Base-by-base conservation (phyloP, 345 rosid genomes). In the Kernera saxatilis region DNA sequence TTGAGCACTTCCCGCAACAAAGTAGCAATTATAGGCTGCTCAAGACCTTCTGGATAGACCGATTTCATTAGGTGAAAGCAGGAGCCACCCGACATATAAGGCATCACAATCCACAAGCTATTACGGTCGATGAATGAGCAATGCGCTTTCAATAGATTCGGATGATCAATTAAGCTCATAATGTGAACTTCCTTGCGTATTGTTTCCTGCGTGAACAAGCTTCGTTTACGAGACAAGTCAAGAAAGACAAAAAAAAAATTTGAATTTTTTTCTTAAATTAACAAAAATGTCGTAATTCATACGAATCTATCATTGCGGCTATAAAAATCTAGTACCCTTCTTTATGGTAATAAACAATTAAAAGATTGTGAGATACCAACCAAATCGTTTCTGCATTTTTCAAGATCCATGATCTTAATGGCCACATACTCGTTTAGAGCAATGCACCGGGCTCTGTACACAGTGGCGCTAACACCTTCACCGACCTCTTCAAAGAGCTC, bases 91-190 rank as follows among this genome's bases (percentile, higher is more conserved):
- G 88, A 85, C 97, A 91, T 87, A 74, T 88, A 91, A 17, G 97
- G 97, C 97, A 91, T 87, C 66, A 91, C 97, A 74, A 88, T 87
- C 97, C 97, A 91, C 70, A 91, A 90, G 66, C 72, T 73, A 13
- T 80, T 78, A 41, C 83, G 80, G 27, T 86, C 51, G 6, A 84
- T 87, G 64, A 91, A 91, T 10, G 95, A 91, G 72, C 95, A 85
- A 80, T 85, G 83, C 3, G 97, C 89, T 69, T 72, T 79, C 66
- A 91, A 69, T 32, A 88, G 30, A 84, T 88, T 91, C 14, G 91
- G 86, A 80, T 91, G 94, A 71, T 80, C 81, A 8, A 81, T 88
- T 60, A 91, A 79, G 69, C 53, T 87, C 97, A 91, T 91, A 22
- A 86, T 85, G 57, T 84, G 89, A 23, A 87, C 95, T 84, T 91